phyloP scores from a whole-genome alignment of 306 rosid species.

The Senna siamea region DNA sequence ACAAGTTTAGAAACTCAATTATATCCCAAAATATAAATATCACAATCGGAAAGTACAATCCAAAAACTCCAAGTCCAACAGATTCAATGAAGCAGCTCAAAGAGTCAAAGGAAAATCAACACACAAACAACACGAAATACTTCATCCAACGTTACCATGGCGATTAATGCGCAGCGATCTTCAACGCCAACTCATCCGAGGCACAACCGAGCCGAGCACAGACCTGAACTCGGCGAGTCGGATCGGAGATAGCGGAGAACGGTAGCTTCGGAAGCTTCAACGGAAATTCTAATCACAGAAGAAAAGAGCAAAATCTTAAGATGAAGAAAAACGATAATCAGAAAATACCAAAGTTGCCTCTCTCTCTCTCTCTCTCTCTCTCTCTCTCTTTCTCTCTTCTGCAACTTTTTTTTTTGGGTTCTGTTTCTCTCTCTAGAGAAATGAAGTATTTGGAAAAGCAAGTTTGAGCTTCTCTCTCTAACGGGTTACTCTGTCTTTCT shows the following conservation, averaged over 20 bases:
- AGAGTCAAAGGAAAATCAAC: constrained; percentile 52
- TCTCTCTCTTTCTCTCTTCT: constrained; percentile 29
- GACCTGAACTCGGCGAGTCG: constrained; percentile 60
- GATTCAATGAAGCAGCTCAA: constrained; percentile 57
- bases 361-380: constrained; percentile 34
- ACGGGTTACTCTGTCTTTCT: constrained; percentile 44
- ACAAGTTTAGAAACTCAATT: constrained; percentile 27
- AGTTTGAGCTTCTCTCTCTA: constrained; percentile 57
- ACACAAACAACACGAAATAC: constrained; percentile 1
- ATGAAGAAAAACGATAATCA: constrained; percentile 54
- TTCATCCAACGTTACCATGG: constrained; percentile 68
- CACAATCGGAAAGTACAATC: constrained; percentile 2
- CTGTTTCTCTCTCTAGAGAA: constrained; percentile 32
- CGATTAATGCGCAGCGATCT: constrained; percentile 69
- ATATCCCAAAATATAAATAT: neutral
- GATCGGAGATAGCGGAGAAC: constrained; percentile 58
- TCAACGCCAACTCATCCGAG: constrained; percentile 86
- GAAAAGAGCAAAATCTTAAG: constrained; percentile 50
- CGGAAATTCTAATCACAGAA: constrained; percentile 45
- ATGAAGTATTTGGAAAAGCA: constrained; percentile 42
- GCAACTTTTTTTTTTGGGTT: constrained; percentile 25
- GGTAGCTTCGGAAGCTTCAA: constrained; percentile 46
- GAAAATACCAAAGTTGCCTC: constrained; percentile 53
- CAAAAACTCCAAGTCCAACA: constrained; percentile 41
- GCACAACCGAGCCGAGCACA: constrained; percentile 43